Evolutionary conservation across 2,329 filamentous ascomycete species (phyloP).

Genomic region (Geosmithia morbida): DNA sequence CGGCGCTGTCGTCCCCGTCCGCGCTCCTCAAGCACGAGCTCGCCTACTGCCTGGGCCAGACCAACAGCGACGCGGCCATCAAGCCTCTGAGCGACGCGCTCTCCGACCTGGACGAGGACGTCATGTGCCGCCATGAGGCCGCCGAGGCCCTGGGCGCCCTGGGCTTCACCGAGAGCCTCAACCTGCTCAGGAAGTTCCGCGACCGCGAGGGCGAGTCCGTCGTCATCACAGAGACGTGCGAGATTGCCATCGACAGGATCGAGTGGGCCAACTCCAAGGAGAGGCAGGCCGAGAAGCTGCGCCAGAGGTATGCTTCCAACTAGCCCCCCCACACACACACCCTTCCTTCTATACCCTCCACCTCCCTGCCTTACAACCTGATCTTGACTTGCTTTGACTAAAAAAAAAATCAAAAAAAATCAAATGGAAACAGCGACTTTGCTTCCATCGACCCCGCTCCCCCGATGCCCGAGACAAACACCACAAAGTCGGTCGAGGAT

Average conservation of each 20-base stretch:
- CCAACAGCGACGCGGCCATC: slow-evolving; percentile 60
- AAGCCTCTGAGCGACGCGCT: slow-evolving; percentile 60
- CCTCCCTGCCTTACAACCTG: neutral
- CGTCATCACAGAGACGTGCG: slow-evolving; percentile 87
- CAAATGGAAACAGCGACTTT: slow-evolving; percentile 81
- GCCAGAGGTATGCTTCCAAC: slow-evolving; percentile 47
- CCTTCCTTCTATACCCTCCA: neutral
- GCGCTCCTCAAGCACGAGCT: slow-evolving; percentile 92
- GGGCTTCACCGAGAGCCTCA: slow-evolving; percentile 59
- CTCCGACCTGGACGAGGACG: slow-evolving; percentile 66
- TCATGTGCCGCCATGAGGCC: slow-evolving; percentile 94
- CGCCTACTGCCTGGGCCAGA: slow-evolving; percentile 93
- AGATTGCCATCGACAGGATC: slow-evolving; percentile 89
- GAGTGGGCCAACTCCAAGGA: slow-evolving; percentile 76
- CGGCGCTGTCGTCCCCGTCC: slow-evolving; percentile 70
- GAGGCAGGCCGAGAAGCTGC: slow-evolving; percentile 60
- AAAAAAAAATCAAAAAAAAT: no score
- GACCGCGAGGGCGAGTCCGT: slow-evolving; percentile 64
- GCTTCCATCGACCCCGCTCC: slow-evolving; percentile 91
- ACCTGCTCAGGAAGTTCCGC: slow-evolving; percentile 56
- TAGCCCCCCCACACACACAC: slow-evolving; percentile 10
- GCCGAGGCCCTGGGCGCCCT: slow-evolving; percentile 88
- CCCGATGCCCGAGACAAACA: slow-evolving; percentile 56
- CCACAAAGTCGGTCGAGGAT: slow-evolving; percentile 48
- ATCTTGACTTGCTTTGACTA: slow-evolving; percentile 6